Base-by-base conservation (phyloP, 2,329 filamentous ascomycete genomes). In the Pyrenophora seminiperda region DNA sequence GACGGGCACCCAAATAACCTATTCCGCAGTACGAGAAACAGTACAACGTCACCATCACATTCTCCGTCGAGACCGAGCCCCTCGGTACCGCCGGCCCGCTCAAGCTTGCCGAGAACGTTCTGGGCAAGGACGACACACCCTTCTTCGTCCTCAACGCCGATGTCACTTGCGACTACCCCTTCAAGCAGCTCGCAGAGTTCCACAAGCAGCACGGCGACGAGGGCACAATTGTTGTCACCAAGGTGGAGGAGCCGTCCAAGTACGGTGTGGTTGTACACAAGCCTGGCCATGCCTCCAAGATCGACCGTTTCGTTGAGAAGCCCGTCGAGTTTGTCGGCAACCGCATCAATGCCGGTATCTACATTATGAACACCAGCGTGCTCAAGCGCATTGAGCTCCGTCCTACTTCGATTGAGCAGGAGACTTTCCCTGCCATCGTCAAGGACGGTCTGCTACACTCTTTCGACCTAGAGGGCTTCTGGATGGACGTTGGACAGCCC, bases 61-160 rank as follows among this genome's bases (percentile, higher is more conserved):
- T 97, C 82, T 97, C 92, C 46, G 89, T 99, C 78, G 93, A 99
- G 80, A 88, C 87, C 49, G 93, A 99, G 77, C 93, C 93, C 56
- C 84, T 99, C 53, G 93, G 94, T 67, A 99, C 93, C 50, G 93
- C 93, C 60, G 93, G 93, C 48, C 94, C 93, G 56, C 81, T 99
- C 63, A 99, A 97, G 81, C 86, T 99, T 57, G 93, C 93, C 52
- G 93, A 97, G 79, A 84, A 88, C 72, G 91, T 93, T 65, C 84
- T 99, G 47, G 89, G 84, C 73, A 97, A 97, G 80, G 92, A 97
- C 73, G 90, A 97, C 75, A 81, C 84, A 18, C 94, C 94, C 47
- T 97, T 97, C 81, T 97, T 99, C 76, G 94, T 99, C 46, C 87
- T 99, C 66, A 99, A 99, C 83, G 95, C 91, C 45, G 93, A 99